A percentile compares a stretch with the other conserved stretches of the same genome.
These are phyloP conservation scores for Backusella psychrophila DNA, from an alignment of 192 early-diverging fungal genomes.

Conservation along the genomic window DNA sequence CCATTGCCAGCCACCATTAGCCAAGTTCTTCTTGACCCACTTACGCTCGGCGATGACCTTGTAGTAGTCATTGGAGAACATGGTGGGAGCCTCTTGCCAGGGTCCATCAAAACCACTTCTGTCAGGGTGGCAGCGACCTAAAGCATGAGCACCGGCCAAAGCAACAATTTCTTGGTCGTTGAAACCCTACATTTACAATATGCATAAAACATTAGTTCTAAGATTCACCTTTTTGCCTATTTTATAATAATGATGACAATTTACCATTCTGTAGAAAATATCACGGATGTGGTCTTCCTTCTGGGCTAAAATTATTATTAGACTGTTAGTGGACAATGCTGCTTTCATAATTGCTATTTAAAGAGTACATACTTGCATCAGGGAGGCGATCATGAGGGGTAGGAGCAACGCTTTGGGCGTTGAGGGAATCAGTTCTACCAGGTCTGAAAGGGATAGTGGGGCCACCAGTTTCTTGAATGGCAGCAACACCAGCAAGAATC, in stretches of 20 bases:
- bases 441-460: constrained; percentile 73
- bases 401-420: constrained; percentile 31
- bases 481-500: not conserved
- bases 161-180: constrained; percentile 83
- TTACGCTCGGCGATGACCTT: constrained; percentile 74
- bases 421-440: constrained; percentile 55
- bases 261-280: constrained; percentile 77
- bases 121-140: constrained; percentile 74
- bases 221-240: not conserved
- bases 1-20: constrained; percentile 84
- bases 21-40: constrained; percentile 74
- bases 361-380: constrained; percentile 47
- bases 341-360: not conserved
- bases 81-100: constrained; percentile 87
- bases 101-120: constrained; percentile 81
- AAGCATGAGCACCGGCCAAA: constrained; percentile 64
- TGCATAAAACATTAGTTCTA: not conserved
- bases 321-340: not conserved
- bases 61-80: constrained; percentile 89
- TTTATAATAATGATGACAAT: not conserved
- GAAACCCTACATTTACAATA: constrained; percentile 43
- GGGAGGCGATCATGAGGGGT: constrained; percentile 79
- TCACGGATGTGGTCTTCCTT: constrained; percentile 70
- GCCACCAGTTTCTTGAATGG: constrained; percentile 48
- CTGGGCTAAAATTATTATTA: constrained; percentile 27